Percentiles rank a stretch among this genome's conserved stretches.
Conservation (phyloP, 331 rosid species). For the Spiraea crenata region DNA sequence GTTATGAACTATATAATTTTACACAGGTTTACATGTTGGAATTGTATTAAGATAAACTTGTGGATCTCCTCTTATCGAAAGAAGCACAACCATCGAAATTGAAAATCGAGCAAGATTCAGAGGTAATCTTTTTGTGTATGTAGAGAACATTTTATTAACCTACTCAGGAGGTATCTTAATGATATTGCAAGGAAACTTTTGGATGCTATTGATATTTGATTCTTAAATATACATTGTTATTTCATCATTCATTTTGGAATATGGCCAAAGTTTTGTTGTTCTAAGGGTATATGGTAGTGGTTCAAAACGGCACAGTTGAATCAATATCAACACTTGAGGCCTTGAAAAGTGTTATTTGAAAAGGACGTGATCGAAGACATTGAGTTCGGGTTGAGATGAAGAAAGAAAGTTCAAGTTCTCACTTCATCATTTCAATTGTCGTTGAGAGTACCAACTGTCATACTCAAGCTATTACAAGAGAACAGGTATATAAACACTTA, state of each 20-base stretch:
- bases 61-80: constrained; percentile 80
- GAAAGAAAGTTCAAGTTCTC: constrained; percentile 93
- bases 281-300: constrained; percentile 86
- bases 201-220: background rate
- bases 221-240: background rate
- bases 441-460: constrained; percentile 92
- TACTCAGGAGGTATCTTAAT: background rate
- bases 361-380: constrained; percentile 84
- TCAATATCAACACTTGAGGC: constrained; percentile 74
- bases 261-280: background rate
- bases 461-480: constrained; percentile 84
- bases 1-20: constrained; percentile 6
- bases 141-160: background rate
- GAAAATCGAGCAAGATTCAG: constrained; percentile 87
- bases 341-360: constrained; percentile 58
- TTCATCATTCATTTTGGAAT: background rate
- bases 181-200: background rate
- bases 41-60: constrained; percentile 87
- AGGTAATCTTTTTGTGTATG: constrained; percentile 41
- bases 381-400: constrained; percentile 86
- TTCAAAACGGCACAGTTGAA: constrained; percentile 68
- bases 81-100: constrained; percentile 63
- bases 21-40: constrained; percentile 90
- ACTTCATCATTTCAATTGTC: constrained; percentile 72
- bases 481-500: constrained; percentile 58